These are phyloP conservation scores for Circinella minor DNA, from an alignment of 371 early-diverging fungal genomes.

Conservation along the genomic window DNA sequence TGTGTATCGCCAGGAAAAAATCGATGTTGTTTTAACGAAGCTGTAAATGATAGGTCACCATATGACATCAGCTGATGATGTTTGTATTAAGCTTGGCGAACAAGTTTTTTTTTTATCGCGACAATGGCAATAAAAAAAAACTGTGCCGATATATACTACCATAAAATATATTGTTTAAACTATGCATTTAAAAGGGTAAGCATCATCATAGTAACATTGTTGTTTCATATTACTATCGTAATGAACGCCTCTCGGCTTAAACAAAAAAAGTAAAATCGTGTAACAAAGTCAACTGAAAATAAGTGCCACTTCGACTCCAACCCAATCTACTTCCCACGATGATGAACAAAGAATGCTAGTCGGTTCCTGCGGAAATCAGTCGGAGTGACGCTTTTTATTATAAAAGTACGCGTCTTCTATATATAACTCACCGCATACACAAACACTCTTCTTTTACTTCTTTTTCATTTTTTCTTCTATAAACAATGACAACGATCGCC, in stretches of 20 bases:
- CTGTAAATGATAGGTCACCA: not conserved
- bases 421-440: not conserved
- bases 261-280: not conserved
- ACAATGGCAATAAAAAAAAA: too few relatives aligned
- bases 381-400: not conserved
- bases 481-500: constrained; percentile 37
- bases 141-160: too few relatives aligned
- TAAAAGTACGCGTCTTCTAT: not conserved
- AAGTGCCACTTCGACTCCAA: not conserved
- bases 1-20: too few relatives aligned
- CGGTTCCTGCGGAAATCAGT: constrained; percentile 3
- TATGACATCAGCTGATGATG: constrained; percentile 2
- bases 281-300: not conserved
- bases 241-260: not conserved
- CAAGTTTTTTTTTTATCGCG: too few relatives aligned
- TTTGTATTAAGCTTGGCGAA: not conserved
- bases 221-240: too few relatives aligned
- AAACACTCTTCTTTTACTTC: not conserved
- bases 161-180: too few relatives aligned
- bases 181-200: too few relatives aligned
- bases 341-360: too few relatives aligned
- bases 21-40: too few relatives aligned
- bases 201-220: too few relatives aligned
- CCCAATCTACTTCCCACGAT: not conserved
- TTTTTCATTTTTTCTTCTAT: constrained; percentile 6